Evolutionary conservation across 495 filamentous ascomycete species (phyloP), one percentile per base, ranked within the genome.

Genomic region (Penicillium steckii): DNA sequence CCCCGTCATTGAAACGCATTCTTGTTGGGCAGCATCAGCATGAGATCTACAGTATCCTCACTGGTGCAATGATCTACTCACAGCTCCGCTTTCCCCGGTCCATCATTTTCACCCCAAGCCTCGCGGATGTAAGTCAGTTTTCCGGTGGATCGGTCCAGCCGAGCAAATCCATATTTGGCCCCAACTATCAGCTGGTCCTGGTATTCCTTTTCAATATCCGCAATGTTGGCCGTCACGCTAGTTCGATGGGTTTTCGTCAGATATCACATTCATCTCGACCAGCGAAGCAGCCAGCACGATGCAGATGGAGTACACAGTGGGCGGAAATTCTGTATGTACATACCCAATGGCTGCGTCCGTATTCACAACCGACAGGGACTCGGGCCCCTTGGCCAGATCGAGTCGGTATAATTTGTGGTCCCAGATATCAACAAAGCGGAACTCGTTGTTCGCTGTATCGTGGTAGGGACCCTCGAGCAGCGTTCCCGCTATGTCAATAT

Each of bases 401-500:
- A 96, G 76, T 26, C 74, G 73, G 71, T 95, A 91, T 33, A 95
- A 65, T 54, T 85, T 82, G 64, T 87, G 77, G 53, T 89, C 81
- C 69, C 85, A 89, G 69, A 96, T 94, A 72, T 97, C 92, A 52
- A 96, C 84, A 68, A 94, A 96, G 55, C 92, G 89, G 32, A 96
- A 81, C 52, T 81, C 82, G 57, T 90, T 80, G 33, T 78, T 84
- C 19, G 69, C 68, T 23, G 76, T 65, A 61, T 94, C 88, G 69
- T 87, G 89, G 73, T 81, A 91, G 12, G 92, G 92, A 2, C 84
- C 93, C 73, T 96, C 91, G 50, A 90, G 88, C 23, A 96, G 77
- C 12, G 74, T 77, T 65, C 88, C 91, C 46, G 86, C 75, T 47
- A 87, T 74, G 53, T 87, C 72, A 40, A 96, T 70, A 71, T 87